Percentiles rank a stretch among this genome's conserved stretches.
Conservation (phyloP, 495 filamentous ascomycete species). For the Aspergillus campestris region DNA sequence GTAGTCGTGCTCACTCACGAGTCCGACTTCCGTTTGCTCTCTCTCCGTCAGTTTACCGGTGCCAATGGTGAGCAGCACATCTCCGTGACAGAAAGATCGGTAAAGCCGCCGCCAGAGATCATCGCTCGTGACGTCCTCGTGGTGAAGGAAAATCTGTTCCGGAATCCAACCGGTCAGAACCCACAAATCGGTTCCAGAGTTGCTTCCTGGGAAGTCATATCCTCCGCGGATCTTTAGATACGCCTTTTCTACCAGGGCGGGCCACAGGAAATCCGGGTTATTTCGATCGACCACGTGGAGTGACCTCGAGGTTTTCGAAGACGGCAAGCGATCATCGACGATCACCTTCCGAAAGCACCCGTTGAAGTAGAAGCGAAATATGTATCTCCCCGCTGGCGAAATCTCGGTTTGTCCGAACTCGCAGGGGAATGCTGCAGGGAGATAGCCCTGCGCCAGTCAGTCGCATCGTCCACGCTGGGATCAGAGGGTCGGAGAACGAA, state of each 20-base stretch:
- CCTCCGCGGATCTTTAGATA: constrained; percentile 95
- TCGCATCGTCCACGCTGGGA: background rate
- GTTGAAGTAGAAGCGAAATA: constrained; percentile 90
- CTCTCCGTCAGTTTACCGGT: constrained; percentile 68
- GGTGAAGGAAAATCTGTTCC: constrained; percentile 86
- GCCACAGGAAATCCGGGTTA: constrained; percentile 71
- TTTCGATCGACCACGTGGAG: constrained; percentile 86
- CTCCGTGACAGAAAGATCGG: constrained; percentile 63
- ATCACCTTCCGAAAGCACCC: constrained; percentile 79
- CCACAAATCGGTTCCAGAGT: constrained; percentile 89
- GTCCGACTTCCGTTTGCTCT: constrained; percentile 71
- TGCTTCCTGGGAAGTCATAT: constrained; percentile 98
- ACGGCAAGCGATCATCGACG: constrained; percentile 87
- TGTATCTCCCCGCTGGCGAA: constrained; percentile 79
- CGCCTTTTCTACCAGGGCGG: constrained; percentile 92
- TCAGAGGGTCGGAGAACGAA: constrained; percentile 19
- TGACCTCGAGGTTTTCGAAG: constrained; percentile 59
- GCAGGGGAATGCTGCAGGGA: constrained; percentile 65
- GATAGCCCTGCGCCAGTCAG: constrained; percentile 50
- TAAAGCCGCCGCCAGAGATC: constrained; percentile 73
- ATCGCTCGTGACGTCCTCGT: constrained; percentile 64
- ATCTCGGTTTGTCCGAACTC: constrained; percentile 45
- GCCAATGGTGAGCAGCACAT: constrained; percentile 83
- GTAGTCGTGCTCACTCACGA: constrained; percentile 89
- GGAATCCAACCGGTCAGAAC: constrained; percentile 93